Base-by-base conservation (phyloP, 164 flowering plant species). In the Pachysandra terminalis region DNA sequence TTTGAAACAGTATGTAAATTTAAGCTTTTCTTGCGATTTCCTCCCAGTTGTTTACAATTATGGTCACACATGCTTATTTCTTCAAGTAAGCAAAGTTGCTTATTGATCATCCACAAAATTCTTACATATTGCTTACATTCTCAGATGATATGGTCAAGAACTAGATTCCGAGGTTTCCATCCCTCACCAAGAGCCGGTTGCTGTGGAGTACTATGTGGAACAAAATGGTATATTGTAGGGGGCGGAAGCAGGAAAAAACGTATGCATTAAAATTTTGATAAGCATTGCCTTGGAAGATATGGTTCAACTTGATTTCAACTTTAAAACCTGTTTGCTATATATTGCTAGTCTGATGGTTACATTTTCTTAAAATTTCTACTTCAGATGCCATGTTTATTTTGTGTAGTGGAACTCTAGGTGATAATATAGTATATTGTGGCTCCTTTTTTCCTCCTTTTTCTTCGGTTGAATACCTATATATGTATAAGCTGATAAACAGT, bases 111-210 rank as follows among this genome's bases (percentile, higher is more conserved):
- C 49, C 12, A n/a, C n/a, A 12, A 17, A 41, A 48, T 59, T 68
- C 58, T 71, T 23, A 68, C 60, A 3, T 53, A 24, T 21, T 40
- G 48, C 16, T 24, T 60, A 27, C 19, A 25, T 27, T 28, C 27
- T 69, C 87, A 95, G 99, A 95, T 95, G 99, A 79, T 84, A 66
- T 95, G 99, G 99, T 82, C 98, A 68, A 84, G 95, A 78, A 86
- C 86, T 53, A 95, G 90, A 80, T 74, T 80, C 41, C 73, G 78
- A 61, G 97, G 95, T 58, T 95, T 86, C 71, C 96, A 88, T 81
- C 99, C 99, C 69, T 86, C 97, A 27, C 96, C 99, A 21, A 84
- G 99, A 80, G 85, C 98, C 56, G 96, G 99, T 69, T 87, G 90
- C 72, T 85, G 96, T 78, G 98, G 99, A 55, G 88, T 90, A 65